phyloP scores from a whole-genome alignment of 352 stramenopile genomes.

The Phytopythium vexans region DNA sequence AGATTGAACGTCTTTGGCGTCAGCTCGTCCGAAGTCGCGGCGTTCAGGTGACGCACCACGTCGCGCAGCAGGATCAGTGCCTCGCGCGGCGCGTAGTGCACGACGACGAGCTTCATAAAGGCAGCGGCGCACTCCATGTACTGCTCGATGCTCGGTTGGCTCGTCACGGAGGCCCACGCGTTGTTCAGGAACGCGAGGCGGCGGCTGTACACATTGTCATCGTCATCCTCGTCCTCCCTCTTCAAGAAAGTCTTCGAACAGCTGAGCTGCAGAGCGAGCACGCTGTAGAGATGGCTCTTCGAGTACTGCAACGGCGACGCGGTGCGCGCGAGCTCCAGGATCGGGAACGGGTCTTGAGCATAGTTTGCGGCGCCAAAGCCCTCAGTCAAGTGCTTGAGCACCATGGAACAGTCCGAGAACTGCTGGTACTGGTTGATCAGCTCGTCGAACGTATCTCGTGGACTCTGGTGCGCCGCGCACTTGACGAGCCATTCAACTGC shows the following conservation, averaged over 20 bases:
- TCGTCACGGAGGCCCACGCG: constrained; percentile 79
- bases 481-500: constrained; percentile 88
- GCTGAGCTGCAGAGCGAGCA: constrained; percentile 63
- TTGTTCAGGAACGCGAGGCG: constrained; percentile 79
- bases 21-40: constrained; percentile 49
- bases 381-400: constrained; percentile 84
- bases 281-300: constrained; percentile 68
- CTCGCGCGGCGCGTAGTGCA: constrained; percentile 80
- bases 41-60: constrained; percentile 79
- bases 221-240: background rate
- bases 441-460: constrained; percentile 49
- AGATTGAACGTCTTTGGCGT: constrained; percentile 66
- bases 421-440: constrained; percentile 80
- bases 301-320: constrained; percentile 36
- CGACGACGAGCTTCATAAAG: constrained; percentile 84
- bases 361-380: constrained; percentile 69
- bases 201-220: background rate
- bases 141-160: constrained; percentile 59
- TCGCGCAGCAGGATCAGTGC: constrained; percentile 83
- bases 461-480: constrained; percentile 43
- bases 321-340: constrained; percentile 70
- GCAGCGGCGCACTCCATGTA: constrained; percentile 84
- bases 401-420: constrained; percentile 86
- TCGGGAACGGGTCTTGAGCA: constrained; percentile 37
- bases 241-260: constrained; percentile 3